Conservation (phyloP, 176 grass and related monocot genomes). For the Ampelocalamus luodianensis region DNA sequence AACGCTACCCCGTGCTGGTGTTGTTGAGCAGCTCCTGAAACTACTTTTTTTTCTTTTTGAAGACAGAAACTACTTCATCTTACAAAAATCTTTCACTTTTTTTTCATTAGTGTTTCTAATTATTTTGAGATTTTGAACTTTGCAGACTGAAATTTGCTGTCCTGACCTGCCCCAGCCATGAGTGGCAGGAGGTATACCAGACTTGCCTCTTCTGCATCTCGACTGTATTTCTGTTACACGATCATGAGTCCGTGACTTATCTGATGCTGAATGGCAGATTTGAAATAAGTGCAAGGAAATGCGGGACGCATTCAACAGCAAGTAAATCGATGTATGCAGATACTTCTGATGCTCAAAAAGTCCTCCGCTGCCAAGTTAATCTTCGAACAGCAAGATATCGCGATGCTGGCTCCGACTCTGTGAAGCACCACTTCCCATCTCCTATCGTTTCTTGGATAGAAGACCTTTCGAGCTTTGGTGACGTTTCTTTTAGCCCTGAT, state of each 20-base stretch:
- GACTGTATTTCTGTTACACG: background rate
- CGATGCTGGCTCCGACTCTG: slow-evolving; percentile 38
- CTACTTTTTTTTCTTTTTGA: background rate
- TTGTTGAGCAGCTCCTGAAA: background rate
- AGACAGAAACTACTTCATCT: background rate
- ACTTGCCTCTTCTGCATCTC: background rate
- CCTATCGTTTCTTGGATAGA: slow-evolving; percentile 90
- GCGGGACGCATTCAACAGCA: background rate
- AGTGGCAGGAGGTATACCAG: slow-evolving; percentile 36
- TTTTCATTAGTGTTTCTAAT: background rate
- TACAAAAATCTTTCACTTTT: background rate
- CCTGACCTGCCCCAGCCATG: slow-evolving; percentile 26
- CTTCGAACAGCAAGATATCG: background rate
- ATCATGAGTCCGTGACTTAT: background rate
- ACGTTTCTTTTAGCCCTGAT: slow-evolving; percentile 53
- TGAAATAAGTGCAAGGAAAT: slow-evolving; percentile 25
- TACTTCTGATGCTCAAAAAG: background rate
- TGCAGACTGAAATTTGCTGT: slow-evolving; percentile 27
- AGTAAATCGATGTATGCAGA: slow-evolving; percentile 33
- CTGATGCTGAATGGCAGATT: slow-evolving; percentile 24
- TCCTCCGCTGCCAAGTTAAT: slow-evolving; percentile 11
- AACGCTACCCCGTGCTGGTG: background rate
- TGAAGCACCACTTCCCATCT: slow-evolving; percentile 76
- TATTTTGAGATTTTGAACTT: background rate
- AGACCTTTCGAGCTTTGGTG: slow-evolving; percentile 58